phyloP scores from a whole-genome alignment of 805 yeast genomes.

The Cyberlindnera xishuangbannaensis region DNA sequence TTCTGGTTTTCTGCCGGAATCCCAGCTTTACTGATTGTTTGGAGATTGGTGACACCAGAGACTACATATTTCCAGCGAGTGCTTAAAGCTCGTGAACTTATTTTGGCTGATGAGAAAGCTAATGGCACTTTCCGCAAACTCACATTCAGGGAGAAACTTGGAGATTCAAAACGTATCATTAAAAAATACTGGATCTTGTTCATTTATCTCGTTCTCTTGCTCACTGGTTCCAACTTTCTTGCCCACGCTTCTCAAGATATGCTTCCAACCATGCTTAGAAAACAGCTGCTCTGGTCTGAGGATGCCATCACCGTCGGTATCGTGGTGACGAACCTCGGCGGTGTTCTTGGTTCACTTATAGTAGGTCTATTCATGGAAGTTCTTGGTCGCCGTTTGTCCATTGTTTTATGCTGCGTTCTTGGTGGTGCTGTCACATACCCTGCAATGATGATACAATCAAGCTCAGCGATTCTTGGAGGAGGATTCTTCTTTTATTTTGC shows the following conservation, averaged over 20 bases:
- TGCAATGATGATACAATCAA: slow-evolving; percentile 37
- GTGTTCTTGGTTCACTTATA: slow-evolving; percentile 54
- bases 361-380: slow-evolving; percentile 52
- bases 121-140: slow-evolving; percentile 23
- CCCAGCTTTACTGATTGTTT: slow-evolving; percentile 49
- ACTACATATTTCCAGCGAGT: slow-evolving; percentile 43
- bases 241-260: slow-evolving; percentile 74
- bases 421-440: slow-evolving; percentile 64
- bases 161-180: slow-evolving; percentile 30
- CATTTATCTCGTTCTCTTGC: slow-evolving; percentile 49
- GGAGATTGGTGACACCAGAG: slow-evolving; percentile 57
- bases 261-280: slow-evolving; percentile 56
- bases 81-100: slow-evolving; percentile 25
- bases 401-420: slow-evolving; percentile 43
- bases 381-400: slow-evolving; percentile 59
- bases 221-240: slow-evolving; percentile 66
- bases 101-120: slow-evolving; percentile 22
- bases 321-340: slow-evolving; percentile 62
- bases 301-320: slow-evolving; percentile 53
- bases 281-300: slow-evolving; percentile 41
- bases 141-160: slow-evolving; percentile 19
- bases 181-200: slow-evolving; percentile 56
- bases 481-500: slow-evolving; percentile 62
- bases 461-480: slow-evolving; percentile 44
- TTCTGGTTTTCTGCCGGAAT: slow-evolving; percentile 72